These are phyloP conservation scores for Daucus carota DNA, from an alignment of 129 eudicot species.

Conservation along the genomic window DH1_v3.0 NC_030388.2:24894501-24895000, in stretches of 20 bases:
- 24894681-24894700: neutral
- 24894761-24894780: neutral
- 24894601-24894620: neutral
- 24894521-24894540: too few species aligned
- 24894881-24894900: neutral
- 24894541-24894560: too few species aligned
- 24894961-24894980: neutral
- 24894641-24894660: neutral
- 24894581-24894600: too few species aligned
- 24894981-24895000: too few species aligned
- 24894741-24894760: neutral
- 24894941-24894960: neutral
- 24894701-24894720: neutral
- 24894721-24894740: constrained; percentile 2
- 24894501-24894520: too few species aligned
- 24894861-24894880: neutral
- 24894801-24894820: neutral
- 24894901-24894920: neutral
- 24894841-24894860: constrained; percentile 9
- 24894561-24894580: too few species aligned
- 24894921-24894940: neutral
- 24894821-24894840: neutral
- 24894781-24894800: constrained; percentile 2
- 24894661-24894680: neutral
- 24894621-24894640: neutral